Conservation (phyloP, 2,329 filamentous ascomycete genomes). For the Neofusicoccum cordaticola region DNA sequence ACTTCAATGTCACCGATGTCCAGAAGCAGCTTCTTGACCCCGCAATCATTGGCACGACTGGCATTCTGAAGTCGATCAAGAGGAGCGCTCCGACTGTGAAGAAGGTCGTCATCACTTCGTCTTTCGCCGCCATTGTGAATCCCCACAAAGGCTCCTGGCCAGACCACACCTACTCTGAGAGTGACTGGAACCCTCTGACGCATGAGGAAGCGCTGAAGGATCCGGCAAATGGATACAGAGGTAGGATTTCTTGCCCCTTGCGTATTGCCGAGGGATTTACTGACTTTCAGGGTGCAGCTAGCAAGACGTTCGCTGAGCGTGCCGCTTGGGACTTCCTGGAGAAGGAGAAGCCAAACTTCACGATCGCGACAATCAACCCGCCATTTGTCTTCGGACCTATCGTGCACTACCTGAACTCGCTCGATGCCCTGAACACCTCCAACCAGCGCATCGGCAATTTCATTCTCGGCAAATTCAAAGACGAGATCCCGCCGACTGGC, state of each 20-base stretch:
- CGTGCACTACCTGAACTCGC: slow-evolving; percentile 59
- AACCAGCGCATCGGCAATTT: slow-evolving; percentile 66
- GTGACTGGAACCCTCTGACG: slow-evolving; percentile 59
- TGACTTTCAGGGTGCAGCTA: slow-evolving; percentile 33
- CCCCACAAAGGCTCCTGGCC: slow-evolving; percentile 50
- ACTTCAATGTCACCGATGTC: slow-evolving; percentile 69
- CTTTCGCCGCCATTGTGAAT: slow-evolving; percentile 65
- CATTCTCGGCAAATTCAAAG: slow-evolving; percentile 60
- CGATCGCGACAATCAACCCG: slow-evolving; percentile 49
- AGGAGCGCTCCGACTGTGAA: slow-evolving; percentile 64
- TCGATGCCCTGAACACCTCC: slow-evolving; percentile 69
- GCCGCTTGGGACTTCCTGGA: slow-evolving; percentile 54
- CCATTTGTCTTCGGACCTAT: slow-evolving; percentile 52
- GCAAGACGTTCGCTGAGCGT: slow-evolving; percentile 62
- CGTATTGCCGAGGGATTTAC: not conserved
- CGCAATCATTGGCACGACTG: slow-evolving; percentile 62
- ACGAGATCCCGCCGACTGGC: slow-evolving; percentile 56
- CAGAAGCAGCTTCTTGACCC: slow-evolving; percentile 62
- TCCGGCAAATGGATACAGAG: slow-evolving; percentile 45
- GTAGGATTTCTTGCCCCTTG: slow-evolving; percentile 19
- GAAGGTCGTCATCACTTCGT: slow-evolving; percentile 69
- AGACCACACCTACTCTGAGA: slow-evolving; percentile 51
- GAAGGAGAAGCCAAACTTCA: slow-evolving; percentile 52
- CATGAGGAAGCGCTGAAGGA: slow-evolving; percentile 48
- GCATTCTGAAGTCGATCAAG: slow-evolving; percentile 61